These are phyloP conservation scores for Mycosphaerella sp. DNA, from an alignment of 2,329 filamentous ascomycete species.

Conservation along the genomic window DNA sequence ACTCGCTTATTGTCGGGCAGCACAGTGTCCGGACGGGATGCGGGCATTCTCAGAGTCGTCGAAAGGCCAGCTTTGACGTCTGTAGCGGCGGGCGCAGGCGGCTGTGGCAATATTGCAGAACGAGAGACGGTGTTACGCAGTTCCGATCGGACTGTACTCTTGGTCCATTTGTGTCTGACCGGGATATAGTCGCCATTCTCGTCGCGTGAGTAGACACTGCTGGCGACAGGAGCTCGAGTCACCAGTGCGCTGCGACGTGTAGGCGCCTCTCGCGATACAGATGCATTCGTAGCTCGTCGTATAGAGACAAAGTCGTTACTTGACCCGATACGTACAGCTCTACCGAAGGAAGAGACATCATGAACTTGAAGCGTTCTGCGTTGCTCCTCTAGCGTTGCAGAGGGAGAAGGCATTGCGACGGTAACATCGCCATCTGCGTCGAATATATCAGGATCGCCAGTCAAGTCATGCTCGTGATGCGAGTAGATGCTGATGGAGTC, in stretches of 20 bases:
- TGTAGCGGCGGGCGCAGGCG: no score
- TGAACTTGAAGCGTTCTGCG: not conserved
- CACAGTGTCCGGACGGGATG: not conserved
- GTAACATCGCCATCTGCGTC: not conserved
- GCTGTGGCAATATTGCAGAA: not conserved
- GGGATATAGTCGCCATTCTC: constrained; percentile 3
- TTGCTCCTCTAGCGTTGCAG: not conserved
- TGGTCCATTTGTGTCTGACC: constrained; percentile 2
- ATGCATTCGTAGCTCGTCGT: no score
- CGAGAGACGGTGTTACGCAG: not conserved
- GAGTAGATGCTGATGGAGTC: not conserved
- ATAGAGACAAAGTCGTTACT: not conserved
- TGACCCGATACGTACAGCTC: not conserved
- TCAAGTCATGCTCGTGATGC: not conserved
- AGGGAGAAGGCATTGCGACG: not conserved
- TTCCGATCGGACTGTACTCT: not conserved
- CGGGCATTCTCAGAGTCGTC: not conserved
- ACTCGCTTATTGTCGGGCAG: not conserved
- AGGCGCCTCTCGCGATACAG: not conserved
- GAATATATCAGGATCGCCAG: not conserved
- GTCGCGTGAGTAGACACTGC: constrained; percentile 10
- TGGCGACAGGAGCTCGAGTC: not conserved
- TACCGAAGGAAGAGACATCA: not conserved
- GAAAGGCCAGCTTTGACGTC: not conserved
- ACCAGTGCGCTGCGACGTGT: no score